phyloP scores from a whole-genome alignment of 1,284 basidiomycete genomes.

The Pisolithus thermaeus region DNA sequence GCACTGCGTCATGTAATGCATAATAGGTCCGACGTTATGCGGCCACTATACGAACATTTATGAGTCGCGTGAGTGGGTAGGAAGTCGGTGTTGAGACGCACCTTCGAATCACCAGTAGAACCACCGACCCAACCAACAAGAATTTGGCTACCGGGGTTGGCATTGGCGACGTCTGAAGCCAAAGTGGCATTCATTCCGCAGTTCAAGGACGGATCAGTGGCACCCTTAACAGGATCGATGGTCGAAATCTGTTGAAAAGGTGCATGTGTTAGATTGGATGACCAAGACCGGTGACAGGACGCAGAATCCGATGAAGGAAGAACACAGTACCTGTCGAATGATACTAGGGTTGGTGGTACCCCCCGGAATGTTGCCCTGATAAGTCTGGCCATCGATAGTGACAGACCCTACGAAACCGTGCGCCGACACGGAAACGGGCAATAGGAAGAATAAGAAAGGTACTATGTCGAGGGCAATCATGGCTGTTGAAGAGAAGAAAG shows the following conservation, averaged over 20 bases:
- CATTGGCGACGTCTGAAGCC: conserved; percentile 31
- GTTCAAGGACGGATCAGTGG: conserved; percentile 31
- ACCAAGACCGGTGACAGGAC: too few species aligned
- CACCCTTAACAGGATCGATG: conserved; percentile 37
- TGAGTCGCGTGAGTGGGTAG: not conserved
- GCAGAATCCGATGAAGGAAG: too few species aligned
- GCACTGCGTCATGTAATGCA: conserved; percentile 35
- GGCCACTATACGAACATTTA: conserved; percentile 26
- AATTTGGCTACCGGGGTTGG: conserved; percentile 36
- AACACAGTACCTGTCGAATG: too few species aligned
- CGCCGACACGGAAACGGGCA: conserved; percentile 23
- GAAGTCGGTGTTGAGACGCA: conserved; percentile 8
- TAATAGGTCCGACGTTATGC: conserved; percentile 33
- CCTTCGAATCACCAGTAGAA: conserved; percentile 14
- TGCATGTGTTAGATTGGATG: conserved; percentile 13
- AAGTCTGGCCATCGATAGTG: conserved; percentile 29
- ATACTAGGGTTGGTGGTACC: conserved; percentile 4
- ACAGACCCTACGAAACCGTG: conserved; percentile 28
- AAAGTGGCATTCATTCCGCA: conserved; percentile 36
- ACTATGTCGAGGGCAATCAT: too few species aligned
- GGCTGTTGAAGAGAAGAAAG: too few species aligned
- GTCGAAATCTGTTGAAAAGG: conserved; percentile 29
- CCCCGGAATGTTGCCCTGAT: conserved; percentile 27
- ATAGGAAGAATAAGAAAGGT: conserved; percentile 20
- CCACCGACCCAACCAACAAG: conserved; percentile 28